Evolutionary conservation across 768 basidiomycete genomes (phyloP).

Genomic region (Podaxis pistillaris): DNA sequence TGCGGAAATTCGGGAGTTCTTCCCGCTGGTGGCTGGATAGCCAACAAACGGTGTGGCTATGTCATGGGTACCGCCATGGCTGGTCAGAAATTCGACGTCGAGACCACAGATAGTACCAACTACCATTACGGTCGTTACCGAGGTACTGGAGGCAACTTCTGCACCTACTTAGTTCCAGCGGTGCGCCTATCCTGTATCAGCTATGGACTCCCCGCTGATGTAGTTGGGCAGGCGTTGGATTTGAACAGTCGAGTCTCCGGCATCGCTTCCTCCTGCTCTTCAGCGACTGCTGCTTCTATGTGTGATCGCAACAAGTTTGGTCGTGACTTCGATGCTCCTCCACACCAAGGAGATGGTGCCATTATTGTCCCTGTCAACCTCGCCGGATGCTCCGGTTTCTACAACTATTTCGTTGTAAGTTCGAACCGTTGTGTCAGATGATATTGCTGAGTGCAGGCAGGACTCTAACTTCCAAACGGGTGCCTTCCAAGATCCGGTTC

Average conservation of each 20-base stretch:
- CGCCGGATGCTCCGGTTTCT: conserved; percentile 23
- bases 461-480: conserved; percentile 23
- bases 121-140: conserved; percentile 27
- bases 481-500: conserved; percentile 25
- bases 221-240: neutral
- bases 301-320: conserved; percentile 24
- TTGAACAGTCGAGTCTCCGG: conserved; percentile 3
- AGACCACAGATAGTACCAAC: conserved; percentile 19
- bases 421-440: neutral
- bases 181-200: conserved; percentile 5
- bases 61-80: conserved; percentile 26
- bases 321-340: conserved; percentile 25
- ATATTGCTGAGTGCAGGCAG: conserved; percentile 6
- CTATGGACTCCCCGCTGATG: neutral
- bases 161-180: conserved; percentile 23
- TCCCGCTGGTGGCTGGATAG: conserved; percentile 25
- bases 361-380: conserved; percentile 23
- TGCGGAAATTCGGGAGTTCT: conserved; percentile 24
- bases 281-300: conserved; percentile 17
- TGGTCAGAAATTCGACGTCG: conserved; percentile 24
- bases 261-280: conserved; percentile 19
- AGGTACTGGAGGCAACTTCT: conserved; percentile 25
- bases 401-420: conserved; percentile 26
- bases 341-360: conserved; percentile 24
- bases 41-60: conserved; percentile 27